Evolutionary conservation across 345 rosid genomes (phyloP), one percentile per base, ranked within the genome.

Genomic region (Conringia planisiliqua): DNA sequence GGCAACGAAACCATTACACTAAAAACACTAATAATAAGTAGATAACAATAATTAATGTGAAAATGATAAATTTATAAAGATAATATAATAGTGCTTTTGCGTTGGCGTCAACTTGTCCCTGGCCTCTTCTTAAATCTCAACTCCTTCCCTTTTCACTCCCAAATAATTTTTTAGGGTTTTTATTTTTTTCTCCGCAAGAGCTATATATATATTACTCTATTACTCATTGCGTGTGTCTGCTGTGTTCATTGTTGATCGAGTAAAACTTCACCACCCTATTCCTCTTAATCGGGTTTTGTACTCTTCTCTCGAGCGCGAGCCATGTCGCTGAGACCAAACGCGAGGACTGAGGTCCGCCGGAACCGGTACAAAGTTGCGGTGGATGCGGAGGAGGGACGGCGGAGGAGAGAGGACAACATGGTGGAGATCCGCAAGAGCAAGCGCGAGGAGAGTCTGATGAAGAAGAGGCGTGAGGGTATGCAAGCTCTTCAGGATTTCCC

Each of bases 391-490:
- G 96, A 91, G 72, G 97, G 97, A 6, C 81, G 97, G 56, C 80
- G 97, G 81, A 82, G 97, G 77, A 83, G 98, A 68, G 97, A 93
- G 68, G 98, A 93, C 69, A 89, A 89, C 72, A 80, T 93, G 96
- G 98, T 93, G 75, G 98, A 93, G 96, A 93, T 93, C 87, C 86
- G 97, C 24, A 93, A 93, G 84, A 93, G 73, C 80, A 86, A 82
- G 72, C 85, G 98, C 36, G 98, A 91, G 78, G 98, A 93, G 85
- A 91, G 89, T 82, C 75, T 93, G 59, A 90, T 82, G 78, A 93
- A 91, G 90, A 93, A 93, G 86, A 86, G 97, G 9, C 97, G 97
- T 3, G 98, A 91, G 62, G 96, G 96, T 32, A 82, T 87, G 27
- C 96, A 86, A 69, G 46, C 84, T 10, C 83, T 84, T 73, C 83